Percentiles rank a stretch among this genome's conserved stretches.
These are phyloP conservation scores for Neonectria magnoliae DNA, from an alignment of 2,329 filamentous ascomycete species.

Conservation along the genomic window DNA sequence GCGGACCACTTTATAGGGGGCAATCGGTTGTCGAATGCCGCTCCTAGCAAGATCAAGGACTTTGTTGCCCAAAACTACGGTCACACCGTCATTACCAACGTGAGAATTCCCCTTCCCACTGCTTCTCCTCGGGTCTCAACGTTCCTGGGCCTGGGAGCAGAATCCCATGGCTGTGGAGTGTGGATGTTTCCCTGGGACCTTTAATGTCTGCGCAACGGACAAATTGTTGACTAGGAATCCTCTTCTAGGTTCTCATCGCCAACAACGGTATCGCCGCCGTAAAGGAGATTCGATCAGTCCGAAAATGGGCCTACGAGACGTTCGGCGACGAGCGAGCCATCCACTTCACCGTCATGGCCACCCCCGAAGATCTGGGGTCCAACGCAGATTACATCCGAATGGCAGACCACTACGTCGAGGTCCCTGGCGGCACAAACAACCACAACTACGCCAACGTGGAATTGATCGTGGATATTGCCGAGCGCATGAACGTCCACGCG, in stretches of 20 bases:
- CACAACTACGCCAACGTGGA: slow-evolving; percentile 99
- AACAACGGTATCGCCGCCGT: slow-evolving; percentile 99
- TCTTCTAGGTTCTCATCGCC: slow-evolving; percentile 86
- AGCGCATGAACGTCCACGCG: slow-evolving; percentile 97
- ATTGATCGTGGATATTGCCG: slow-evolving; percentile 97
- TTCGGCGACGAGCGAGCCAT: slow-evolving; percentile 98
- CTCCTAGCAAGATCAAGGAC: slow-evolving; percentile 91
- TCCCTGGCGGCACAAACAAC: slow-evolving; percentile 98
- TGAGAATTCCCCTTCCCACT: slow-evolving; percentile 59
- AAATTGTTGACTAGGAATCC: slow-evolving; percentile 26
- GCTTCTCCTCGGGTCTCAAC: not conserved
- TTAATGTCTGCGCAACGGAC: not conserved
- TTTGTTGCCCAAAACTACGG: slow-evolving; percentile 91
- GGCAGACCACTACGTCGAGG: slow-evolving; percentile 99
- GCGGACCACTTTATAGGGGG: slow-evolving; percentile 97
- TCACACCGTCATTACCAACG: slow-evolving; percentile 98
- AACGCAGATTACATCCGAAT: slow-evolving; percentile 99
- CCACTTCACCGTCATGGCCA: slow-evolving; percentile 99
- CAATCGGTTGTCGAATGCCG: slow-evolving; percentile 83
- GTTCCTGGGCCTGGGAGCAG: not conserved
- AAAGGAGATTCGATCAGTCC: slow-evolving; percentile 98
- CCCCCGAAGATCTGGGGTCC: slow-evolving; percentile 94
- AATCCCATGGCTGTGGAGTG: not conserved
- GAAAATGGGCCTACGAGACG: slow-evolving; percentile 99
- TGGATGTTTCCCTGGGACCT: slow-evolving; percentile 6